Conservation (phyloP, 345 rosid genomes). For the Lepidium didymum region DNA sequence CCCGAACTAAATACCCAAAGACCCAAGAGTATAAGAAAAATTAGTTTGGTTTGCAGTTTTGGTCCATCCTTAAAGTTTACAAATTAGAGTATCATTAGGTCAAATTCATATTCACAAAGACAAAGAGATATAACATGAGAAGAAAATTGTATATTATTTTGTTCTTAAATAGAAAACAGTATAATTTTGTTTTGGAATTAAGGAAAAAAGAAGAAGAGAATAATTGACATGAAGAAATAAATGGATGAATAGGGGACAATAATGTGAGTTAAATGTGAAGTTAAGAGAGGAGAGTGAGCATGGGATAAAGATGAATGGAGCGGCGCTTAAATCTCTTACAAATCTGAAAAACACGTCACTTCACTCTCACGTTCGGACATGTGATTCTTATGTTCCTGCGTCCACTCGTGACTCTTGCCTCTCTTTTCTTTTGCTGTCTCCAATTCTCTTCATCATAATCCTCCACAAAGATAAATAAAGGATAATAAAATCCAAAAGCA, state of each 20-base stretch:
- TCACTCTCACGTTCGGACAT: conserved; percentile 15
- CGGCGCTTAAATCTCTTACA: conserved; percentile 22
- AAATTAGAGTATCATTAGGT: too few relatives aligned
- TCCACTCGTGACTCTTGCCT: conserved; percentile 32
- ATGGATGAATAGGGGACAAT: background rate
- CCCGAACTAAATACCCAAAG: too few relatives aligned
- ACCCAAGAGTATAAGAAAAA: too few relatives aligned
- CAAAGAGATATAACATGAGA: too few relatives aligned
- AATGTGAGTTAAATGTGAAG: conserved; percentile 11
- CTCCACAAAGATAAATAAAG: conserved; percentile 2
- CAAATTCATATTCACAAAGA: too few relatives aligned
- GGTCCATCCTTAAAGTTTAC: too few relatives aligned
- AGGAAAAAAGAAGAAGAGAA: too few relatives aligned
- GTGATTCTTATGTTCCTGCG: conserved; percentile 23
- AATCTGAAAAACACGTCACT: conserved; percentile 8
- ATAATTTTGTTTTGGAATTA: too few relatives aligned
- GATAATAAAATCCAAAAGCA: conserved; percentile 10
- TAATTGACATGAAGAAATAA: too few relatives aligned
- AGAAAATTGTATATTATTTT: too few relatives aligned
- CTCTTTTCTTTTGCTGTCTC: conserved; percentile 17
- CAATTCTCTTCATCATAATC: background rate
- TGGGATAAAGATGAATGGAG: conserved; percentile 31
- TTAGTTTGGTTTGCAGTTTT: too few relatives aligned
- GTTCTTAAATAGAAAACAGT: too few relatives aligned
- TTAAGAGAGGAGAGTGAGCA: conserved; percentile 6